Conservation (phyloP, 805 yeast genomes). For the Sugiyamaella valdiviana region DNA sequence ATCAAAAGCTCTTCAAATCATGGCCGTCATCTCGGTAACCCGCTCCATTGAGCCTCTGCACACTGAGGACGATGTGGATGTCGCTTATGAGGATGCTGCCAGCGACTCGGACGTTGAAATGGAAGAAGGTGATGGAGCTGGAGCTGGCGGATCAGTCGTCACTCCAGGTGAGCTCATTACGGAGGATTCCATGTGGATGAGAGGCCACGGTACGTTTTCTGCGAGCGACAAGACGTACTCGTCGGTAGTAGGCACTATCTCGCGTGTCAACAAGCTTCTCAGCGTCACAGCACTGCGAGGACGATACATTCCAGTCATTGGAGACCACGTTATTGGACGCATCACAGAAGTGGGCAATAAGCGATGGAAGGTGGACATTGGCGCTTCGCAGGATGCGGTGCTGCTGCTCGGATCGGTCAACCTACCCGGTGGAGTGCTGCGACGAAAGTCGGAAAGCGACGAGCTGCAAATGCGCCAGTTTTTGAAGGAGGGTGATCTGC, state of each 20-base stretch:
- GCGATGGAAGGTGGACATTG: slow-evolving; percentile 96
- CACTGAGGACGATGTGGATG: slow-evolving; percentile 25
- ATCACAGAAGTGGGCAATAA: slow-evolving; percentile 89
- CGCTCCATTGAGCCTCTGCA: not conserved
- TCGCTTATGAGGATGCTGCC: slow-evolving; percentile 24
- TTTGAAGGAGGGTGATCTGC: slow-evolving; percentile 89
- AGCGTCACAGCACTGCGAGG: slow-evolving; percentile 84
- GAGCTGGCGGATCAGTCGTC: slow-evolving; percentile 40
- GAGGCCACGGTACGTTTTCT: slow-evolving; percentile 94
- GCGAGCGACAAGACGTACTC: slow-evolving; percentile 71
- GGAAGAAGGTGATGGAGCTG: slow-evolving; percentile 8
- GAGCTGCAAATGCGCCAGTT: slow-evolving; percentile 94
- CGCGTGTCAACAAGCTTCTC: slow-evolving; percentile 77
- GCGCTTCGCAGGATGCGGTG: slow-evolving; percentile 88
- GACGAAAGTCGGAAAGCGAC: slow-evolving; percentile 91
- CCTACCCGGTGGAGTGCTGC: slow-evolving; percentile 91
- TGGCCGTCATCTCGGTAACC: not conserved
- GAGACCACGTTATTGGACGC: slow-evolving; percentile 92
- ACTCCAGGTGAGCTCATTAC: slow-evolving; percentile 98
- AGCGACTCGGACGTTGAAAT: slow-evolving; percentile 15
- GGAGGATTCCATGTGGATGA: slow-evolving; percentile 95
- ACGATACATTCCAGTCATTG: slow-evolving; percentile 87
- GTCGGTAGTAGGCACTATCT: slow-evolving; percentile 86
- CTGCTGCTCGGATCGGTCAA: slow-evolving; percentile 92
- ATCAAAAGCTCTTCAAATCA: too few relatives aligned